phyloP scores from a whole-genome alignment of 805 yeast genomes.

The Blastobotrys americana region DNA sequence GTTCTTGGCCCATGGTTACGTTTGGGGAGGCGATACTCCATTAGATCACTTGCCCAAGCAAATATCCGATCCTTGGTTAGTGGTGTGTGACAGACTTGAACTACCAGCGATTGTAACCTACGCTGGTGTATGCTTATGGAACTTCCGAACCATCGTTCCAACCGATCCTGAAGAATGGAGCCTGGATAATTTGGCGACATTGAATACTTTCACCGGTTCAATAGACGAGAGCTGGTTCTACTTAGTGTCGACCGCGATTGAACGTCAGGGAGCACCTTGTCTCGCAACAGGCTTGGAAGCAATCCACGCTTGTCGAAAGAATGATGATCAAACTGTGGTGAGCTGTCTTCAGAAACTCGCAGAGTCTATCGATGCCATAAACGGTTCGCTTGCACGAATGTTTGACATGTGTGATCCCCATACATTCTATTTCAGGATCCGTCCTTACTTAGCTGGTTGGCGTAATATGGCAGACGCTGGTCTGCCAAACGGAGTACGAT shows the following conservation, averaged over 20 bases:
- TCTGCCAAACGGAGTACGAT: conserved; percentile 66
- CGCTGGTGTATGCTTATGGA: conserved; percentile 85
- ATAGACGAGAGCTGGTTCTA: conserved; percentile 93
- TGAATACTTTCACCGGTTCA: conserved; percentile 81
- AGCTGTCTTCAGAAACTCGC: conserved; percentile 57
- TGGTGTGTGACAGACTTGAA: conserved; percentile 50
- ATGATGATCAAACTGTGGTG: conserved; percentile 38
- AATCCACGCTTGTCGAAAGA: conserved; percentile 45
- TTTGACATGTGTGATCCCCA: conserved; percentile 95
- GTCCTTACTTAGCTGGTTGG: conserved; percentile 95
- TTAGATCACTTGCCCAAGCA: conserved; percentile 56
- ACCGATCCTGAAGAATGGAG: conserved; percentile 38
- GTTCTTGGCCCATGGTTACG: conserved; percentile 79
- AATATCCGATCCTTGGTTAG: conserved; percentile 63
- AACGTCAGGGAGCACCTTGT: conserved; percentile 69
- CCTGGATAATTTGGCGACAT: conserved; percentile 65
- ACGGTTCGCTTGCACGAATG: conserved; percentile 68
- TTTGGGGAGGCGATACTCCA: conserved; percentile 67
- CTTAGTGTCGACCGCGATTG: conserved; percentile 80
- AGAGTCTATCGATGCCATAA: conserved; percentile 64
- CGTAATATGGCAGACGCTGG: conserved; percentile 85
- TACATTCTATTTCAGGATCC: conserved; percentile 72
- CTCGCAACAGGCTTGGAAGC: conserved; percentile 63
- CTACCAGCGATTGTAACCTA: conserved; percentile 86
- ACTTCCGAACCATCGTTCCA: conserved; percentile 59